These are phyloP conservation scores for Orbilia quercus DNA, from an alignment of 2,329 filamentous ascomycete genomes.

Conservation along the genomic window DNA sequence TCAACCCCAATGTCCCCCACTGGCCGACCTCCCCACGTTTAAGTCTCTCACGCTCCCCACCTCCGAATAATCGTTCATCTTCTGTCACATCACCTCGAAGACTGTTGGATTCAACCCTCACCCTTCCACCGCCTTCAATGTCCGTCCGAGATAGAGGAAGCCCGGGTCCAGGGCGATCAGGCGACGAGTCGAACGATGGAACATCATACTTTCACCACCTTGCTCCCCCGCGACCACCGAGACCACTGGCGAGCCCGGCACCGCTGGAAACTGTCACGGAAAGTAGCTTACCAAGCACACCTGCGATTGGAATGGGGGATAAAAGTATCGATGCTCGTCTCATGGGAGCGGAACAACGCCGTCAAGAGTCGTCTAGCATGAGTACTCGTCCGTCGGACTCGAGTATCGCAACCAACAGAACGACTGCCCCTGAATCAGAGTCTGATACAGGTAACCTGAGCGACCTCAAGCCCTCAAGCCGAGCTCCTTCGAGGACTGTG, in stretches of 20 bases:
- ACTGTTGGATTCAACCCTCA: conserved; percentile 54
- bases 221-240: conserved; percentile 54
- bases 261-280: conserved; percentile 89
- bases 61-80: conserved; percentile 58
- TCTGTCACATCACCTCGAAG: conserved; percentile 57
- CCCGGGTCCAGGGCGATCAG: conserved; percentile 54
- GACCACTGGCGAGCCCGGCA: conserved; percentile 67
- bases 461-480: conserved; percentile 68
- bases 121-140: conserved; percentile 55
- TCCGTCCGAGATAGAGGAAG: conserved; percentile 49
- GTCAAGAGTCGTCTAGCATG: conserved; percentile 58
- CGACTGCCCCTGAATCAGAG: conserved; percentile 65
- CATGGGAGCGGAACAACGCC: conserved; percentile 62
- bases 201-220: conserved; percentile 43
- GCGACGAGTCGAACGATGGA: conserved; percentile 56
- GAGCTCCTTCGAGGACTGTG: conserved; percentile 72
- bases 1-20: conserved; percentile 58
- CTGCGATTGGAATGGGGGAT: conserved; percentile 66
- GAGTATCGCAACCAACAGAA: conserved; percentile 63
- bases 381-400: conserved; percentile 61
- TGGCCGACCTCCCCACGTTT: conserved; percentile 59
- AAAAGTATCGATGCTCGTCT: conserved; percentile 63
- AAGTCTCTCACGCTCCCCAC: conserved; percentile 58
- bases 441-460: conserved; percentile 60
- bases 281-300: conserved; percentile 80